These are phyloP conservation scores for Chalara sp. DNA, from an alignment of 2,329 filamentous ascomycete genomes.

Conservation along the genomic window DNA sequence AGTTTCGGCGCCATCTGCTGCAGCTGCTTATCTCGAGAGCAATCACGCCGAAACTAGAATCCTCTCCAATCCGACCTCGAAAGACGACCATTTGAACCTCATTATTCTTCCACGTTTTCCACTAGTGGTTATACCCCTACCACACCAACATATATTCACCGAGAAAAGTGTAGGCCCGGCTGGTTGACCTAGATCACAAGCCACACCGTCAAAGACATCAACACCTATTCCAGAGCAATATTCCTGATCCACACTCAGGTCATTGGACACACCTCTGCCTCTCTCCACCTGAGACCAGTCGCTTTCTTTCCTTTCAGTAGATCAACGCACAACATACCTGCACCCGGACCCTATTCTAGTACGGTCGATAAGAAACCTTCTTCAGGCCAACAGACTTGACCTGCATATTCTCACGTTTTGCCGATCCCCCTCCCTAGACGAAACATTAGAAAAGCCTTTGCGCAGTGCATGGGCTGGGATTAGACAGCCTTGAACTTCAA, in stretches of 20 bases:
- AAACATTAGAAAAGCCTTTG: slow-evolving; percentile 5
- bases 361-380: slow-evolving; percentile 7
- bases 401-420: slow-evolving; percentile 3
- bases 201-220: too few relatives aligned
- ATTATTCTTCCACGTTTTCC: too few relatives aligned
- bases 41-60: too few relatives aligned
- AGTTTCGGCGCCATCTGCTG: background rate
- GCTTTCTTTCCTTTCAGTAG: slow-evolving; percentile 20
- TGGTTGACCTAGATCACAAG: too few relatives aligned
- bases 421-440: slow-evolving; percentile 8
- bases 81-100: too few relatives aligned
- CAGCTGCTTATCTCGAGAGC: too few relatives aligned
- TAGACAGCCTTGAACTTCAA: slow-evolving; percentile 13
- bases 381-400: slow-evolving; percentile 1
- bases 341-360: slow-evolving; percentile 8
- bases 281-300: slow-evolving; percentile 15
- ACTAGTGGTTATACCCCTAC: too few relatives aligned
- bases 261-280: slow-evolving; percentile 25
- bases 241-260: slow-evolving; percentile 11
- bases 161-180: too few relatives aligned
- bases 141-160: too few relatives aligned
- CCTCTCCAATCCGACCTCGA: too few relatives aligned
- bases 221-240: too few relatives aligned
- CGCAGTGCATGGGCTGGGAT: slow-evolving; percentile 3
- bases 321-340: slow-evolving; percentile 27